phyloP scores from a whole-genome alignment of 2,329 filamentous ascomycete genomes.

The Epichloe sylvatica region DNA sequence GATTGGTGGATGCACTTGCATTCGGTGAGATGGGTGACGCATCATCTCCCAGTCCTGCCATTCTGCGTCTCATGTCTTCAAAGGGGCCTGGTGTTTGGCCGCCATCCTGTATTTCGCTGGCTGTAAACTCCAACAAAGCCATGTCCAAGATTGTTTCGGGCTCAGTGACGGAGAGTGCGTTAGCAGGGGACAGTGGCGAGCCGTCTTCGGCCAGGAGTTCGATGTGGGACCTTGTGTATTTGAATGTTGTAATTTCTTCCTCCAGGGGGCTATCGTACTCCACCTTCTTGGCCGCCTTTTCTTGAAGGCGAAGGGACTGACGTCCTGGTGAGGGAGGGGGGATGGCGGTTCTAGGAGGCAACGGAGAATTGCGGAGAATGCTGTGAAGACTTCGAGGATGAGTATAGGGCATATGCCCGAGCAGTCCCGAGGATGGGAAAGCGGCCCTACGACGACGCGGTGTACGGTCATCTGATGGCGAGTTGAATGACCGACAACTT shows the following conservation, averaged over 20 bases:
- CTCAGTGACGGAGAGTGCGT: slow-evolving; percentile 13
- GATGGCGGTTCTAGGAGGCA: slow-evolving; percentile 37
- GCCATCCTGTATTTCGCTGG: slow-evolving; percentile 43
- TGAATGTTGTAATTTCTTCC: slow-evolving; percentile 49
- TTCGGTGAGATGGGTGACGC: slow-evolving; percentile 27
- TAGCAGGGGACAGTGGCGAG: slow-evolving; percentile 31
- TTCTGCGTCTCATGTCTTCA: slow-evolving; percentile 46
- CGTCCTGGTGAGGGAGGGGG: slow-evolving; percentile 38
- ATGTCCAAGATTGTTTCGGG: slow-evolving; percentile 33
- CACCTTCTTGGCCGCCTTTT: slow-evolving; percentile 41
- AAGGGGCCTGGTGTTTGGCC: slow-evolving; percentile 50
- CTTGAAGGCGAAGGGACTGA: slow-evolving; percentile 39
- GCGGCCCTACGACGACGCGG: slow-evolving; percentile 5
- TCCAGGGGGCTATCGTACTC: slow-evolving; percentile 47
- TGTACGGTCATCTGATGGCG: slow-evolving; percentile 9
- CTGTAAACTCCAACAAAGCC: slow-evolving; percentile 33
- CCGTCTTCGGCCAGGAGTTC: slow-evolving; percentile 46
- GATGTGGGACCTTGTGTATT: slow-evolving; percentile 48
- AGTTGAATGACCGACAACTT: neutral
- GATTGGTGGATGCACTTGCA: slow-evolving; percentile 28
- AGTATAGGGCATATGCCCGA: slow-evolving; percentile 32
- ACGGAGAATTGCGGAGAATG: slow-evolving; percentile 52
- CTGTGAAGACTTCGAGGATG: slow-evolving; percentile 46
- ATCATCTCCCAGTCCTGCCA: slow-evolving; percentile 33
- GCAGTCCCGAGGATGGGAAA: neutral